phyloP scores from a whole-genome alignment of 306 rosid species.

The apple (Malus domestica) region ASM211411v1 NC_041797.1:6167501-6168000 shows the following conservation, averaged over 20 bases:
- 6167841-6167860: constrained; percentile 82
- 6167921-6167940: constrained; percentile 78
- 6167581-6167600: constrained; percentile 64
- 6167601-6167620: constrained; percentile 80
- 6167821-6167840: constrained; percentile 89
- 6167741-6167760: constrained; percentile 82
- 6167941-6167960: constrained; percentile 70
- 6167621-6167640: constrained; percentile 83
- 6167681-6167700: constrained; percentile 74
- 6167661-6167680: constrained; percentile 80
- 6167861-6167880: constrained; percentile 83
- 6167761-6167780: constrained; percentile 90
- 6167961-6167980: constrained; percentile 76
- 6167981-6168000: constrained; percentile 93
- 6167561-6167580: constrained; percentile 83
- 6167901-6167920: constrained; percentile 82
- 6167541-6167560: constrained; percentile 80
- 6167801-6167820: constrained; percentile 94
- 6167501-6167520: constrained; percentile 69
- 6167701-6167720: constrained; percentile 90
- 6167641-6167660: constrained; percentile 95
- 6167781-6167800: constrained; percentile 94
- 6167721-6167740: constrained; percentile 92
- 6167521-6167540: constrained; percentile 92
- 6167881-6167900: constrained; percentile 79